Base-by-base conservation (phyloP, 352 stramenopile species). In the Phytopythium chamaehyphon region DNA sequence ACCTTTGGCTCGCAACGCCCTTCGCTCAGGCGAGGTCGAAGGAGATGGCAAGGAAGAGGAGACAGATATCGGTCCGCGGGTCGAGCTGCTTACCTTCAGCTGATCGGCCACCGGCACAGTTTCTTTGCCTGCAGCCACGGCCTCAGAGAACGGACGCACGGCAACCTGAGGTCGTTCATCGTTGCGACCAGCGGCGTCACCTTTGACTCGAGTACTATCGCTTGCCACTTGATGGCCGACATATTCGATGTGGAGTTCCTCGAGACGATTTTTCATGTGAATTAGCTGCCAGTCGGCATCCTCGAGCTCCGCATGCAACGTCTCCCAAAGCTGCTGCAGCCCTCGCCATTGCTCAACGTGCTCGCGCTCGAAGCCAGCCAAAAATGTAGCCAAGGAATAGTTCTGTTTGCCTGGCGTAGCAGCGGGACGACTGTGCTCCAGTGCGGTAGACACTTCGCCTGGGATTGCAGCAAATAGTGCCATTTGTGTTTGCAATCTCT, bases 231-330 rank as follows among this genome's bases (percentile, higher is more conserved):
- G 48, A 3, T 46, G 40, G 8, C 48, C 50, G 14, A 55, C n/a
- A 31, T 67, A 66, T 18, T 71, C 61, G 11, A 83, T 28, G 40
- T 59, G 46, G 28, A 91, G 51, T 28, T 83, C 72, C 43, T 89
- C 65, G 2, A 91, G 53, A 2, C 69, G 69, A 18, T 67, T 62
- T 23, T 68, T 67, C 71, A 89, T 83, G 45, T 83, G 68, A 15
- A 68, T 40, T 2, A 91, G 57, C 54, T 86, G 71, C 81, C 81
- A 91, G 64, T 91, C 77, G 22, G 56, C 57, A 38, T 76, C 57
- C 33, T 82, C 69, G n/a, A 85, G 45, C 24, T 75, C 55, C 26
- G 74, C 55, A 28, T 67, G 67, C 14, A 89, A 48, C 4, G 36
- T 22, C 51, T 71, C 58, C 81, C 81, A 91, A 15, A 73, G 56